Evolutionary conservation across 176 grass and related monocot species (phyloP), one percentile per base, ranked within the genome.

Genomic region (Triticum aestivum): DNA sequence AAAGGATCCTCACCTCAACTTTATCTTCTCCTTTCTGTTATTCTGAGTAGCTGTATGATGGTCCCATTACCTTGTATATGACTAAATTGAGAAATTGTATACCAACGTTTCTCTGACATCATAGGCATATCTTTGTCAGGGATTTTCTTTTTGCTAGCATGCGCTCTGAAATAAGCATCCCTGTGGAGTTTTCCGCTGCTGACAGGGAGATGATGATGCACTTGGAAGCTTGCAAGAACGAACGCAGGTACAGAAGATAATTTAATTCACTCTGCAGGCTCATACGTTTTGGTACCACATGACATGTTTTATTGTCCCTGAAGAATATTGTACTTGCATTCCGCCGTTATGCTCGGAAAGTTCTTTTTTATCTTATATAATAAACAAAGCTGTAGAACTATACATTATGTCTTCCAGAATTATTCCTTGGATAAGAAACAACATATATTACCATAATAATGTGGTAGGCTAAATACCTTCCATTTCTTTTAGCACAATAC

Each of bases 61-160:
- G 74, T 80, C 85, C 80, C 61, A 81, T 78, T 80, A 75, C 61
- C 59, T 44, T 62, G 59, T 56, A 68, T 8, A 17, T n/a, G 58
- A 62, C 24, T 80, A 65, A 79, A 90, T 75, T 2, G 47, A 77
- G 74, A 66, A 75, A 23, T 61, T 59, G 1, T 75, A 61, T 81
- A 18, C 9, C 76, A 63, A 80, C 47, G 84, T 87, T 87, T 80
- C 20, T 84, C 21, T 87, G 75, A 84, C 85, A 91, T 52, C 75
- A 63, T 63, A 62, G 47, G 5, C 27, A 75, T 80, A 87, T 80
- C 32, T 84, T 91, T 69, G 75, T 61, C 69, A 69, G 29, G 37
- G 69, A 91, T 84, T 66, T 61, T 61, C 9, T 65, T 87, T 54
- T 54, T 7, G 51, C 12, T 20, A 24, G 29, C 69, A 38, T 80